Evolutionary conservation across 2,329 filamentous ascomycete genomes (phyloP), one percentile per base, ranked within the genome.

Genomic region (Blastomyces percursus): DNA sequence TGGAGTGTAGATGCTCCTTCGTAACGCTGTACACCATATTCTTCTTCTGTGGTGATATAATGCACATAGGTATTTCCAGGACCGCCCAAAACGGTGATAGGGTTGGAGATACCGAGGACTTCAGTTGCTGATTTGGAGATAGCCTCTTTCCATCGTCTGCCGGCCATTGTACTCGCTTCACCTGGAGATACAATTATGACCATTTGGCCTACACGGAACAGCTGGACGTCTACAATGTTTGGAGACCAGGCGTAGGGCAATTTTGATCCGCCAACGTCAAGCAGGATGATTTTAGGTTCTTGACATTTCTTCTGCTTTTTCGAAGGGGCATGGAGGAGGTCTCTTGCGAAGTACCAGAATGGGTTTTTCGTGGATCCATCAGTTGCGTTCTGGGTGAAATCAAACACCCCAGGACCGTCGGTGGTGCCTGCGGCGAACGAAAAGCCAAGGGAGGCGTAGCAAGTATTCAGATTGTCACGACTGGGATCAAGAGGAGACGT

Each of bases 1-100:
- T 89, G 94, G 1, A 97, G 84, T 0, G 93, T 97, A 7, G 89
- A 93, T 0, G 90, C 93, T n/a, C 92, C 93, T 77, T 97, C 93
- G 75, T 96, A 96, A 11, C 93, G 87, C 76, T 96, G 93, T 55
- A 94, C 80, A 14, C 78, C 77, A 73, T 94, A 95, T 74, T 96
- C 89, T 73, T 95, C 89, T 35, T 86, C 82, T 0, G 91, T 93
- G 1, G 86, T 75, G 63, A 91, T 85, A 74, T 93, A 93, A 74
- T 93, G 89, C 2, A 90, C 86, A 74, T 97, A 97, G 63, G 85
- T 91, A 73, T 97, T 97, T 59, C 91, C 91, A 0, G 93, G 92
- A 0, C 90, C 91, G 32, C 92, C 91, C 0, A 96, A 80, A 1
- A 96, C 88, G 3, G 95, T 90, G n/a, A 90, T 71, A 0, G 89